Evolutionary conservation across 148 eudicot genomes (phyloP), one percentile per base, ranked within the genome.

Genomic region (Mesembryanthemum crystallinum): DNA sequence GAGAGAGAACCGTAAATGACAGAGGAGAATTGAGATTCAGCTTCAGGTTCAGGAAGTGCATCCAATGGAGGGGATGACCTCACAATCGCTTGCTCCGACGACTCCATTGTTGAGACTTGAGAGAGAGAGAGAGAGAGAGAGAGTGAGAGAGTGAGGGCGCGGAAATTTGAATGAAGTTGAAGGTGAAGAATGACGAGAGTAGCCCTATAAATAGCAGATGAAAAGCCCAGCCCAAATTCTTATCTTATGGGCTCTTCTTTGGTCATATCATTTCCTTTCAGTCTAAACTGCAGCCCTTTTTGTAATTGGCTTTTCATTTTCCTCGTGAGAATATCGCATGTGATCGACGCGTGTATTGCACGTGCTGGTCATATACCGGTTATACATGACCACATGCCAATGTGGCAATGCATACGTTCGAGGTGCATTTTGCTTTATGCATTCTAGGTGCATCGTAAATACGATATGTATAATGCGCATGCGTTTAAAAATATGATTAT

Each of bases 1-100:
- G 20, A 81, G 82, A 64, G 55, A 64, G 65, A 37, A 91, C 92
- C 89, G 76, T 77, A 83, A 30, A 91, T 67, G 72, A 91, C 76
- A 62, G 89, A 63, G 15, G 91, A 83, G 28, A 89, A 78, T 59
- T 82, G 88, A 79, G 96, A 87, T 24, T 89, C 91, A 25, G 64
- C 51, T 30, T 81, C 89, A 25, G 64, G 45, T 32, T 79, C 87
- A 21, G 86, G 60, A 70, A 33, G 55, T 20, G 67, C 77, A 70
- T 77, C 71, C 23, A 66, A 32, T 11, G 76, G 84, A 27, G 88
- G 79, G 21, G 84, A 81, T 54, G 82, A 74, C n/a, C 79, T 61
- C 65, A 85, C 76, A 63, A 86, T 88, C 21, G 85, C 78, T 67
- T 73, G 82, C 66, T 76, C 71, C 14, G 71, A 24, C 24, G 87